These are phyloP conservation scores for Globisporangium nunn DNA, from an alignment of 352 stramenopile species.

Conservation along the genomic window DNA sequence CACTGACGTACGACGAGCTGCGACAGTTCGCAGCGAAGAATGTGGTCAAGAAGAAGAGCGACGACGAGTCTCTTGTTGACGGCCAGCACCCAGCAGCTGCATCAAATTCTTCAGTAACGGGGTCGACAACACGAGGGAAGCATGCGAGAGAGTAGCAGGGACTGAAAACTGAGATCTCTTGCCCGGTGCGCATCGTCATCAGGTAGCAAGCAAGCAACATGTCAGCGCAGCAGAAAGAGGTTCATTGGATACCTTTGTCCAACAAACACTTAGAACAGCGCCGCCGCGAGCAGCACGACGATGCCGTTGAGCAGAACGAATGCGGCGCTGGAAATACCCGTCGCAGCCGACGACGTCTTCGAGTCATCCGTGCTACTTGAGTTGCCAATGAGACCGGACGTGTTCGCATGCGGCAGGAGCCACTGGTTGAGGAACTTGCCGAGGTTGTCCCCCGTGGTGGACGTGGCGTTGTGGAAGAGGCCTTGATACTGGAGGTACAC, in stretches of 20 bases:
- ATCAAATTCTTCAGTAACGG: background rate
- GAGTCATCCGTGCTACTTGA: background rate
- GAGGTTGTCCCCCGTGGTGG: conserved; percentile 24
- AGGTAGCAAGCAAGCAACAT: background rate
- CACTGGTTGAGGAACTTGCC: conserved; percentile 19
- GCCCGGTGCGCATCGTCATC: too few relatives aligned
- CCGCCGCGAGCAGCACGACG: conserved; percentile 8
- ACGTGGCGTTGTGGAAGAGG: conserved; percentile 39
- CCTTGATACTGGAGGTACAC: conserved; percentile 37
- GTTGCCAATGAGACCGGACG: background rate
- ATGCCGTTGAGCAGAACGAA: conserved; percentile 7
- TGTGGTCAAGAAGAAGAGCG: conserved; percentile 24
- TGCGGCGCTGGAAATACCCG: background rate
- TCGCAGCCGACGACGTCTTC: background rate
- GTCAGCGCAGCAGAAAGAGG: background rate
- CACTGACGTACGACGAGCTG: conserved; percentile 72
- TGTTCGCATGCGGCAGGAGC: conserved; percentile 15
- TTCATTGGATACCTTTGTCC: background rate
- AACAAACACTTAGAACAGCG: conserved; percentile 6
- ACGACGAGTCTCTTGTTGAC: conserved; percentile 2
- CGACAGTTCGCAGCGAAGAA: conserved; percentile 52
- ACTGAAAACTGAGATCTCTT: background rate
- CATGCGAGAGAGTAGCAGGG: too few relatives aligned
- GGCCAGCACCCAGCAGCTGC: background rate
- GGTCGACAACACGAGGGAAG: background rate